Percentiles rank a stretch among this genome's conserved stretches.
phyloP scores from a whole-genome alignment of 2,329 filamentous ascomycete species.

The Epicoccum sorghinum region DNA sequence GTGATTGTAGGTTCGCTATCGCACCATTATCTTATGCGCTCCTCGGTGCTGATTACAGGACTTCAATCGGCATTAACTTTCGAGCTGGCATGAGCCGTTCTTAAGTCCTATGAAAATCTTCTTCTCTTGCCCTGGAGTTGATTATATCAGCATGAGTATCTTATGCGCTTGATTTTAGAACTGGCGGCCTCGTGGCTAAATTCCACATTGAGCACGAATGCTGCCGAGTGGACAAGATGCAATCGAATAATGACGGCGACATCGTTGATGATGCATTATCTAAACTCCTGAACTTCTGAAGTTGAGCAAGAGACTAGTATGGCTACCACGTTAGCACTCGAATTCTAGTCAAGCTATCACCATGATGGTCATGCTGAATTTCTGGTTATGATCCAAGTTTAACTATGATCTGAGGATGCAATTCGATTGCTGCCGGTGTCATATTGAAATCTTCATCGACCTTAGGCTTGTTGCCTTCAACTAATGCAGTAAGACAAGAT shows the following conservation, averaged over 20 bases:
- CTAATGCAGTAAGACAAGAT: neutral
- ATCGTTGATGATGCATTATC: constrained; percentile 47
- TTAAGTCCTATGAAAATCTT: neutral
- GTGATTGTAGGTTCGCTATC: no score
- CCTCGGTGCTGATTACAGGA: no score
- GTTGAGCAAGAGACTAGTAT: constrained; percentile 46
- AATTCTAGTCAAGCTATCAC: constrained; percentile 48
- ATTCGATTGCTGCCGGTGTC: constrained; percentile 41
- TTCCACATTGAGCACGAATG: constrained; percentile 54
- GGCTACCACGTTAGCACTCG: constrained; percentile 45
- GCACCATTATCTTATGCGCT: no score
- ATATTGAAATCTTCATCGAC: constrained; percentile 24
- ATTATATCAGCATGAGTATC: constrained; percentile 62
- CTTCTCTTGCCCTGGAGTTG: neutral
- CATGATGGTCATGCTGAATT: constrained; percentile 47
- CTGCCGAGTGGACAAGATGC: constrained; percentile 64
- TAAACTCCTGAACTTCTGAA: constrained; percentile 37
- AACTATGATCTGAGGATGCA: constrained; percentile 47
- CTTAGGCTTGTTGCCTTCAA: constrained; percentile 21
- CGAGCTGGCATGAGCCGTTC: no score
- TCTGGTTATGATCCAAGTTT: constrained; percentile 44
- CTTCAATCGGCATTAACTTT: no score
- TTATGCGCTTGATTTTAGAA: constrained; percentile 74
- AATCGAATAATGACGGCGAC: constrained; percentile 71
- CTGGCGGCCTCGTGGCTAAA: constrained; percentile 71